Evolutionary conservation across 768 basidiomycete species (phyloP).

Genomic region (Russula brevipes): DNA sequence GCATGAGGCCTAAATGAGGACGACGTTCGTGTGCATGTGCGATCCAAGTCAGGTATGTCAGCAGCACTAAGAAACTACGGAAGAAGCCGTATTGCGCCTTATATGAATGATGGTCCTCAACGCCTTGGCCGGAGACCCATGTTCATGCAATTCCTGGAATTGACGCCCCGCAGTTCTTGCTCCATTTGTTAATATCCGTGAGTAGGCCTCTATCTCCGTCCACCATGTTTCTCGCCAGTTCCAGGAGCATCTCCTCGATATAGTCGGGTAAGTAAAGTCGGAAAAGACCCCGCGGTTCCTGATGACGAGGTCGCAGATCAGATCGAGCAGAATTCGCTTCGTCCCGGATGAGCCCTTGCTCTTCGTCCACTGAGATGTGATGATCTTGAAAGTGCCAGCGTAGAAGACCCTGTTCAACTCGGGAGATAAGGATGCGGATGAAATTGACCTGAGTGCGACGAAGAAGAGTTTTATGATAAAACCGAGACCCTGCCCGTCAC

Average conservation of each 20-base stretch:
- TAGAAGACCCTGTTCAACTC: neutral
- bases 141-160: too few species aligned
- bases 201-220: too few species aligned
- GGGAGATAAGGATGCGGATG: neutral
- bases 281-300: neutral
- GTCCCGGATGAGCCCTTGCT: neutral
- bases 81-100: too few species aligned
- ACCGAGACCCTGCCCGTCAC: constrained; percentile 1
- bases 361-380: constrained; percentile 13
- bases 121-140: too few species aligned
- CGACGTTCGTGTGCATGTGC: too few species aligned
- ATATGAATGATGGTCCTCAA: too few species aligned
- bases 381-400: constrained; percentile 1
- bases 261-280: neutral
- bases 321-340: neutral
- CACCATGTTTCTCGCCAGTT: neutral
- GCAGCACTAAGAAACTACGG: too few species aligned
- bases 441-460: neutral
- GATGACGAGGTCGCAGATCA: constrained; percentile 8
- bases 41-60: too few species aligned
- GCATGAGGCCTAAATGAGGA: too few species aligned
- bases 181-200: too few species aligned
- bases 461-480: constrained; percentile 13
- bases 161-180: too few species aligned
- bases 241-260: neutral